Base-by-base conservation (phyloP, 495 filamentous ascomycete species). In the Tuber umbilicatum region DNA sequence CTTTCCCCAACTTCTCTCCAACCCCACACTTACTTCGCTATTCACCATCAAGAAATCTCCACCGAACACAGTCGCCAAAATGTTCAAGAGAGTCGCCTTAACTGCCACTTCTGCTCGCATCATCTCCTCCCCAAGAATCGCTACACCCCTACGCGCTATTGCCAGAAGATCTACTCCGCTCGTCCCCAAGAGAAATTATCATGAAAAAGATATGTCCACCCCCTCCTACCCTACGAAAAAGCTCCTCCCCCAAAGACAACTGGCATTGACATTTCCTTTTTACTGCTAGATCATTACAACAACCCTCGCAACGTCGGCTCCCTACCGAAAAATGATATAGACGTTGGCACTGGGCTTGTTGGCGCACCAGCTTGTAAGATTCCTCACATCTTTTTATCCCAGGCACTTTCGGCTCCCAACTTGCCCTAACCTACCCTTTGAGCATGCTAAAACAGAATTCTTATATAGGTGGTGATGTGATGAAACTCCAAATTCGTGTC, bases 401-500 rank as follows among this genome's bases (percentile, higher is more conserved):
- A 23, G 50, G 37, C 39, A 14, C 43, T 73, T 75, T 27, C 38
- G 23, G n/a, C 27, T 43, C 41, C 19, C 37, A 43, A 9, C 73
- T 73, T 68, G 10, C 69, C 70, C 70, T 10, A 39, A 50, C 27
- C 39, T 42, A 7, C 7, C 68, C 47, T 64, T 40, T 45, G 70
- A 35, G n/a, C 40, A 71, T 31, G 38, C 38, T 39, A 31, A 47
- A 31, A 31, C 21, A 42, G n/a, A 31, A n/a, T 37, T 27, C 31
- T 35, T 10, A 70, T 43, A n/a, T 38, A 82, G 81, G 92, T 83
- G 94, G 95, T 84, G 94, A 98, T 84, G 94, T 98, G 78, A 99
- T 99, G 92, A 97, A 97, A 84, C 89, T 99, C 64, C 94, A 99
- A 86, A 99, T 99, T 85, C 91, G 93, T 73, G 96, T 99, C 79